Base-by-base conservation (phyloP, 768 basidiomycete genomes). In the Auricularia sp. region DNA sequence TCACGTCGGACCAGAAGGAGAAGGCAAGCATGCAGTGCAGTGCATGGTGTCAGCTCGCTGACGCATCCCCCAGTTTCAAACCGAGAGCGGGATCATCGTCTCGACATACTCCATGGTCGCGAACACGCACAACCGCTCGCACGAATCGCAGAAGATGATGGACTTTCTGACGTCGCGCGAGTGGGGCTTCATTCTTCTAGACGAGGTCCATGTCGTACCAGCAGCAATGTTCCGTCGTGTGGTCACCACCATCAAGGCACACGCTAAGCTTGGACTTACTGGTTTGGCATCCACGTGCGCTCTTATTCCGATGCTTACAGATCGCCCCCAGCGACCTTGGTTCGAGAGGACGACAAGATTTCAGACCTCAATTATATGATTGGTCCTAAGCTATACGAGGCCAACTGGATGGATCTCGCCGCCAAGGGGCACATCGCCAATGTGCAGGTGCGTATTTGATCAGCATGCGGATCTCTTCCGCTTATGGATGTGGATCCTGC, bases 61-160 rank as follows among this genome's bases (percentile, higher is more conserved):
- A 18, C 47, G 47, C 18, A 6, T 29, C 47, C 10, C 10, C 18
- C 47, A 98, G 94, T 99, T 99, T 77, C 87, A 90, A 7, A 95
- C 95, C 24, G 94, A 96, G 56, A 94, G 96, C 68, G 97, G 97
- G 42, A 98, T 99, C 67, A 95, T 99, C 37, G 90, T 99, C 33
- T 98, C 96, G 37, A 98, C 97, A 11, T 99, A 99, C 74, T 98
- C 96, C 3, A 99, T 99, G 97, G 95, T 99, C 62, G 96, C 97
- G 36, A 98, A 98, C 74, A 97, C 94, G 2, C 92, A 94, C 71
- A 97, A 98, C 74, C 86, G 97, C 69, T 97, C 97, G n/a, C 94
- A 98, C 73, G 94, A 96, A 72, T 92, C 97, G 18, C 94, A 97
- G 79, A 97, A 98, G 80, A 98, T 98, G 92, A 99, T 99, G 97